Percentiles rank a stretch among this genome's conserved stretches.
These are phyloP conservation scores for Trichoderma brevicompactum DNA, from an alignment of 2,329 filamentous ascomycete species.

Conservation along the genomic window DNA sequence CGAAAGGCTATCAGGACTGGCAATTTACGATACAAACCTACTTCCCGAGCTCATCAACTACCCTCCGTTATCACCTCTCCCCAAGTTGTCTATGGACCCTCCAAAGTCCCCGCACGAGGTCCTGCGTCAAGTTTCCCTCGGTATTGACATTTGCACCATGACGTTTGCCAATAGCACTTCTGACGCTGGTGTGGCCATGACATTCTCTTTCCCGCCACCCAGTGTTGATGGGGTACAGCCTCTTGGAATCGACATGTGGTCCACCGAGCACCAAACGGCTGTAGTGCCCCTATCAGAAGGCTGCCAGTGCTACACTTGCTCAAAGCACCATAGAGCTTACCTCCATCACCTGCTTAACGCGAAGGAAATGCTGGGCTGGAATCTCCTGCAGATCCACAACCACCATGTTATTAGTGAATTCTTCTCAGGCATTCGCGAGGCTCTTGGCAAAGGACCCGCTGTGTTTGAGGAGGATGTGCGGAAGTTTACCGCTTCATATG, in stretches of 20 bases:
- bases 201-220: slow-evolving; percentile 71
- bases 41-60: slow-evolving; percentile 66
- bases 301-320: slow-evolving; percentile 85
- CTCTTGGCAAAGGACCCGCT: slow-evolving; percentile 59
- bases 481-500: slow-evolving; percentile 62
- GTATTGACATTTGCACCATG: slow-evolving; percentile 78
- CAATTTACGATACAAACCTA: slow-evolving; percentile 75
- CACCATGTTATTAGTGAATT: slow-evolving; percentile 73
- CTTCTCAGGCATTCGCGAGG: slow-evolving; percentile 70
- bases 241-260: slow-evolving; percentile 82
- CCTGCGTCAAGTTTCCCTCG: slow-evolving; percentile 73
- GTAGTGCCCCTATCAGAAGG: slow-evolving; percentile 62
- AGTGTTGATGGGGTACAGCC: slow-evolving; percentile 42
- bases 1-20: slow-evolving; percentile 66
- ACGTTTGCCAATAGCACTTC: slow-evolving; percentile 76
- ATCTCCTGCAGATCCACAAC: slow-evolving; percentile 90
- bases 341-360: slow-evolving; percentile 84
- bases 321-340: slow-evolving; percentile 81
- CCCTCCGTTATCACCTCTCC: slow-evolving; percentile 61
- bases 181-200: slow-evolving; percentile 82
- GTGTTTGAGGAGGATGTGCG: slow-evolving; percentile 61
- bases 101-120: slow-evolving; percentile 75
- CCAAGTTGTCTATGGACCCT: slow-evolving; percentile 74
- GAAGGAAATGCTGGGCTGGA: slow-evolving; percentile 97
- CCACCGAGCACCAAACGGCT: slow-evolving; percentile 62